These are phyloP conservation scores for Nymphaea thermarum DNA, from an alignment of 164 flowering plant species.

Conservation along the genomic window DNA sequence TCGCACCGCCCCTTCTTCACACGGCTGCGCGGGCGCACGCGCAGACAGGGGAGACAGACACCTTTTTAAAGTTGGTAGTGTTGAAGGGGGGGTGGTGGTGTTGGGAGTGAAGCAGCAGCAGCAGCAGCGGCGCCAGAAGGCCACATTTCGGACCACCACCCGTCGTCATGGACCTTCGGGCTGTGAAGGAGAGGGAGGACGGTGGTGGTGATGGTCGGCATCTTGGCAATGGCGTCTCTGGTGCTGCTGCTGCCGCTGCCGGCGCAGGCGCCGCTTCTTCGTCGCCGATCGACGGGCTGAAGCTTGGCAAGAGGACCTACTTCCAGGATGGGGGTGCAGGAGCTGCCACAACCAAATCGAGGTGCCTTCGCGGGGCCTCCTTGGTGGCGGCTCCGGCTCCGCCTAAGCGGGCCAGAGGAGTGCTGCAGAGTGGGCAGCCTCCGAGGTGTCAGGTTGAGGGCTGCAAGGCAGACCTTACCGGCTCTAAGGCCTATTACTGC, in stretches of 20 bases:
- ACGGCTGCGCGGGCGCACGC: too few relatives aligned
- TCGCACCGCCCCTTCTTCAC: too few relatives aligned
- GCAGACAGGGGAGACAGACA: too few relatives aligned
- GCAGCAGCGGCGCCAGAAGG: background rate
- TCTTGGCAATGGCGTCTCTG: background rate
- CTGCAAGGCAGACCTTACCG: conserved; percentile 60
- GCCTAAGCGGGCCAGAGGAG: conserved; percentile 28
- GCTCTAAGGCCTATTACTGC: conserved; percentile 65
- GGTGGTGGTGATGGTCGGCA: background rate
- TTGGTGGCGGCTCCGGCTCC: conserved; percentile 3
- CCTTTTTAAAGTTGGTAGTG: too few relatives aligned
- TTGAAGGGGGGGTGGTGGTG: too few relatives aligned
- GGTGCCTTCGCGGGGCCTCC: conserved; percentile 1
- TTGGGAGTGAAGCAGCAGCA: too few relatives aligned
- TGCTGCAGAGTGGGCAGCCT: conserved; percentile 29
- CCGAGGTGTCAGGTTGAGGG: conserved; percentile 80
- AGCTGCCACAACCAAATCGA: conserved; percentile 15
- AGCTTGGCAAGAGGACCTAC: conserved; percentile 55
- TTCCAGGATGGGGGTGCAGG: conserved; percentile 35
- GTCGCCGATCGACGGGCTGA: conserved; percentile 24
- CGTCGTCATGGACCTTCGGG: background rate
- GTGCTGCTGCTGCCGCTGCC: background rate
- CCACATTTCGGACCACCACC: background rate
- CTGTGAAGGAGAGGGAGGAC: background rate
- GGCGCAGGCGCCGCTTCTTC: conserved; percentile 17